A percentile compares a stretch with the other conserved stretches of the same genome.
Evolutionary conservation across 371 early-diverging fungal species (phyloP).

Genomic region (Nematocida homosporus): DNA sequence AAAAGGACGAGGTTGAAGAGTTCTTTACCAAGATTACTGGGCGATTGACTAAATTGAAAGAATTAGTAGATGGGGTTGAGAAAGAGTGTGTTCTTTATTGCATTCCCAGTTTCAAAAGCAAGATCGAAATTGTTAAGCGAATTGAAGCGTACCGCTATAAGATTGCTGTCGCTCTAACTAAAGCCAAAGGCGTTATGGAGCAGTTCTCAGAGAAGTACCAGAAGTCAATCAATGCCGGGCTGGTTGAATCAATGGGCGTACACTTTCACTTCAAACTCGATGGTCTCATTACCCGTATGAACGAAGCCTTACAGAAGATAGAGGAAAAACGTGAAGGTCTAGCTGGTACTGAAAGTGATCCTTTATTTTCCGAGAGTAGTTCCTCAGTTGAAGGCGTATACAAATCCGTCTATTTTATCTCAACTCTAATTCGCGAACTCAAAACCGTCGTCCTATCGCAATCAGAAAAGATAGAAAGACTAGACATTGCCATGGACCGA

Average conservation of each 20-base stretch:
- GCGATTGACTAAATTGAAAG: background rate
- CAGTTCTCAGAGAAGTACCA: slow-evolving; percentile 27
- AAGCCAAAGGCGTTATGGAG: slow-evolving; percentile 27
- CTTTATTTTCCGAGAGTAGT: background rate
- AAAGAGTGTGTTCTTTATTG: slow-evolving; percentile 47
- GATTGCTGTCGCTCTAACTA: slow-evolving; percentile 36
- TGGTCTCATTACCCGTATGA: slow-evolving; percentile 3
- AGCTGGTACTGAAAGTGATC: background rate
- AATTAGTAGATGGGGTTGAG: slow-evolving; percentile 18
- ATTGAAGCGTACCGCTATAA: slow-evolving; percentile 23
- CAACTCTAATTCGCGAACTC: slow-evolving; percentile 34
- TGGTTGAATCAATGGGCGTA: slow-evolving; percentile 38
- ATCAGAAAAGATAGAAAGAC: slow-evolving; percentile 57
- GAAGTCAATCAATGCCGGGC: slow-evolving; percentile 27
- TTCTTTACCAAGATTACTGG: slow-evolving; percentile 24
- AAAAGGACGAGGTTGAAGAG: slow-evolving; percentile 42
- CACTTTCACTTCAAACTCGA: slow-evolving; percentile 56
- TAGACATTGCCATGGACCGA: slow-evolving; percentile 48
- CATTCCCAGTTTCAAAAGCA: slow-evolving; percentile 33
- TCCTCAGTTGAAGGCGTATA: slow-evolving; percentile 32
- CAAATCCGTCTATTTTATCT: slow-evolving; percentile 46
- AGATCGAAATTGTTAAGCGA: slow-evolving; percentile 1
- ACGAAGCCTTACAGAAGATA: slow-evolving; percentile 21
- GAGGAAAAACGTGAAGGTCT: background rate
- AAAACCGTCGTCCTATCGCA: slow-evolving; percentile 51